Conservation (phyloP, 805 yeast genomes). For the Saccharomycopsis guyanensis region DNA sequence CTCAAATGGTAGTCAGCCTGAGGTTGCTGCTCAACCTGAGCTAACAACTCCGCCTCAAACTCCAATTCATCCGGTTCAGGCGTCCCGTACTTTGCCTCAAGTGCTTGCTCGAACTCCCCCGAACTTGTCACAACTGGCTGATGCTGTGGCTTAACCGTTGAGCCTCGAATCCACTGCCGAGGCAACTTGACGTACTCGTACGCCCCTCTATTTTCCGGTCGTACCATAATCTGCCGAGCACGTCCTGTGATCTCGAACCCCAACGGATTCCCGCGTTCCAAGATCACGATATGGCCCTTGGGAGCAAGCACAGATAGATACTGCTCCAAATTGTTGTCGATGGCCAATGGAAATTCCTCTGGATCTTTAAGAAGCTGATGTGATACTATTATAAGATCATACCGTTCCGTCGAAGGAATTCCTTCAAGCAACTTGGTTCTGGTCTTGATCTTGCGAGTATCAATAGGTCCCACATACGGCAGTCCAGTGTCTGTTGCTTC, state of each 20-base stretch:
- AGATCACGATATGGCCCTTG: conserved; percentile 66
- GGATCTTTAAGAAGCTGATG: conserved; percentile 64
- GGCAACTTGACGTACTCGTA: conserved; percentile 57
- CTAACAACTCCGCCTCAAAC: conserved; percentile 36
- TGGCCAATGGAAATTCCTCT: conserved; percentile 59
- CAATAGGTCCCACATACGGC: conserved; percentile 40
- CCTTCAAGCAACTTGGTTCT: conserved; percentile 48
- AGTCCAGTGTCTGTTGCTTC: conserved; percentile 13
- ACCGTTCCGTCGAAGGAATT: conserved; percentile 38
- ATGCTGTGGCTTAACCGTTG: conserved; percentile 28
- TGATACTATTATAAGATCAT: conserved; percentile 76
- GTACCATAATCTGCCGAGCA: conserved; percentile 82
- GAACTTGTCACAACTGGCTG: conserved; percentile 8
- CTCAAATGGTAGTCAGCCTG: conserved; percentile 42
- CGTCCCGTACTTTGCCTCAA: conserved; percentile 36
- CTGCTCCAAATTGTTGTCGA: conserved; percentile 58
- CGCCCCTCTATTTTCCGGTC: conserved; percentile 60
- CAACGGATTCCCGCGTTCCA: conserved; percentile 84
- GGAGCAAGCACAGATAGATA: conserved; percentile 61
- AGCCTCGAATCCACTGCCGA: conserved; percentile 55
- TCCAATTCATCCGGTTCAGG: conserved; percentile 37
- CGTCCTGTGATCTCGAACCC: conserved; percentile 87
- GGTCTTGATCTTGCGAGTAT: conserved; percentile 46
- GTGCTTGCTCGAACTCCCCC: conserved; percentile 25
- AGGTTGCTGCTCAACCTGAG: conserved; percentile 21